Conservation (phyloP, 1,284 basidiomycete species). For the Microbotryum scabiosae region DNA sequence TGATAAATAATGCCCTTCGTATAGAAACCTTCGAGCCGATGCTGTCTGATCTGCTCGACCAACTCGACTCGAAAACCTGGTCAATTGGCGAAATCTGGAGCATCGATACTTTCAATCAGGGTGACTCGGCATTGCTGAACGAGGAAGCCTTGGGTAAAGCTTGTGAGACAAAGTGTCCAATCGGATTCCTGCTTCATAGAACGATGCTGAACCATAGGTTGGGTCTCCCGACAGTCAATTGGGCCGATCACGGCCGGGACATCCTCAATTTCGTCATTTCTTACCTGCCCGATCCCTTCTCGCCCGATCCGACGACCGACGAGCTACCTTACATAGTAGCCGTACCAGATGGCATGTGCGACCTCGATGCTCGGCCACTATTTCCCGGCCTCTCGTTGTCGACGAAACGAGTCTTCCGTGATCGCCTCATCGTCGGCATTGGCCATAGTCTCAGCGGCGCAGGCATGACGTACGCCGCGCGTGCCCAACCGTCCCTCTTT, state of each 20-base stretch:
- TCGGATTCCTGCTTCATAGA: neutral
- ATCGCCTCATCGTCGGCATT: conserved; percentile 49
- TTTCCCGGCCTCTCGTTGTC: neutral
- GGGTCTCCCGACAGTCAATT: conserved; percentile 49
- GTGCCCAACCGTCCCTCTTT: conserved; percentile 61
- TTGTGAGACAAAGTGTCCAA: conserved; percentile 43
- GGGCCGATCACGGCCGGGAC: conserved; percentile 61
- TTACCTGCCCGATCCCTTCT: conserved; percentile 44
- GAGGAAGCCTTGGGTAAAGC: conserved; percentile 48
- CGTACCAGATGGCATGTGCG: no score
- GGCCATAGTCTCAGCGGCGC: conserved; percentile 79
- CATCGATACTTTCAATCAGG: conserved; percentile 68
- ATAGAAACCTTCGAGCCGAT: conserved; percentile 59
- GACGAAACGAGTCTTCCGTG: conserved; percentile 37
- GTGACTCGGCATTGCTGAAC: conserved; percentile 63
- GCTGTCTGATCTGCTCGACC: conserved; percentile 45
- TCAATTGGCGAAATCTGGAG: conserved; percentile 66
- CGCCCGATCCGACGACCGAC: no score
- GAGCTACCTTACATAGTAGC: no score
- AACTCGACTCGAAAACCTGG: conserved; percentile 5
- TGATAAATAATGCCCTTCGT: neutral
- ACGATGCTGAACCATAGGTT: neutral
- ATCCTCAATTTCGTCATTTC: conserved; percentile 58
- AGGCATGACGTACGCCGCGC: conserved; percentile 27
- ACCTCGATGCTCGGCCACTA: neutral